phyloP scores from a whole-genome alignment of 2,329 filamentous ascomycete genomes.

The Colletotrichum agaves region DNA sequence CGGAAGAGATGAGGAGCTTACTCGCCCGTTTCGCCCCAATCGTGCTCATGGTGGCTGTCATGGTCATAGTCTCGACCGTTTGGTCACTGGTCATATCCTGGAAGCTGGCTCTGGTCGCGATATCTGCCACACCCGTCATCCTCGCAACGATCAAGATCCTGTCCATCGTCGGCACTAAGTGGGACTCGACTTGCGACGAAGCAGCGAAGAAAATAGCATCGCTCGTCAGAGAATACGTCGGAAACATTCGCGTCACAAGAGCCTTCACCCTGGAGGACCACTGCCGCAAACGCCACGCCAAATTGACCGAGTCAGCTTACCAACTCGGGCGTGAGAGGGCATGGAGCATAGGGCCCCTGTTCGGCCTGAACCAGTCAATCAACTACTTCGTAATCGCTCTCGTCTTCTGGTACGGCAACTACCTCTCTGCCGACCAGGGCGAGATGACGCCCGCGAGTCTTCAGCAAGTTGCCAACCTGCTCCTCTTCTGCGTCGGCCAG shows the following conservation, averaged over 20 bases:
- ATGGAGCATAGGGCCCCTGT: constrained; percentile 74
- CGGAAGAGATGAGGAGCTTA: constrained; percentile 88
- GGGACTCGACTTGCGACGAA: constrained; percentile 76
- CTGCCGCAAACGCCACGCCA: constrained; percentile 73
- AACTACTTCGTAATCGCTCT: constrained; percentile 79
- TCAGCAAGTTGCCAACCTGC: constrained; percentile 80
- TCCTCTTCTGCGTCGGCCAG: constrained; percentile 85
- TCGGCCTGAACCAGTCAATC: constrained; percentile 80
- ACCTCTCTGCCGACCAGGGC: constrained; percentile 64
- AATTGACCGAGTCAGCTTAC: constrained; percentile 63
- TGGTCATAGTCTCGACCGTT: constrained; percentile 73
- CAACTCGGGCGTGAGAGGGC: constrained; percentile 73
- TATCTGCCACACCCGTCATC: constrained; percentile 75
- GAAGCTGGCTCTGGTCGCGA: constrained; percentile 81
- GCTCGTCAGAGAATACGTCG: constrained; percentile 79
- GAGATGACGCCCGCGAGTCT: constrained; percentile 65
- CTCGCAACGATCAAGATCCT: constrained; percentile 74
- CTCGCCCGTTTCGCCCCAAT: constrained; percentile 81
- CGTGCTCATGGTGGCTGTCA: constrained; percentile 72
- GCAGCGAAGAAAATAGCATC: constrained; percentile 68
- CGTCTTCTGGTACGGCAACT: constrained; percentile 84
- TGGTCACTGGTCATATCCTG: constrained; percentile 83
- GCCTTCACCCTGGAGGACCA: constrained; percentile 78
- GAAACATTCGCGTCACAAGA: constrained; percentile 82
- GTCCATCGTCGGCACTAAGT: constrained; percentile 71